Percentiles rank a stretch among this genome's conserved stretches.
These are phyloP conservation scores for Euphorbia tirucalli DNA, from an alignment of 345 rosid species.

Conservation along the genomic window DNA sequence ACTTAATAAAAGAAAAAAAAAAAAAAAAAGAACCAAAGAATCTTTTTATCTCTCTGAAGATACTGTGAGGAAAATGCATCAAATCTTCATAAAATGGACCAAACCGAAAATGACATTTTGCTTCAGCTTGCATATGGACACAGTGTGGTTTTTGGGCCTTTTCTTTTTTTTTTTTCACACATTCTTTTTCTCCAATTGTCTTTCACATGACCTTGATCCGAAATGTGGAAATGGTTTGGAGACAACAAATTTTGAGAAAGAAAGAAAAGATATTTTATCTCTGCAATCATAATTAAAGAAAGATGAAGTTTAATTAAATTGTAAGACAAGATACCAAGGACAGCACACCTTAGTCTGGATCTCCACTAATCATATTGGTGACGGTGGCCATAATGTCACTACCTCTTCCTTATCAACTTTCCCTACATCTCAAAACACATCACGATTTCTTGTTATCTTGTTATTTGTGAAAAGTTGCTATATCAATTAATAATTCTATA, in stretches of 20 bases:
- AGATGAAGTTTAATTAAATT: background rate
- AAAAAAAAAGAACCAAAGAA: background rate
- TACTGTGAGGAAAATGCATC: background rate
- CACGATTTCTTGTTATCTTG: too few relatives aligned
- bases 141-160: background rate
- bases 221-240: too few relatives aligned
- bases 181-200: too few relatives aligned
- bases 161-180: background rate
- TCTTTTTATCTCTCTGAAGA: background rate
- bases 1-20: too few relatives aligned
- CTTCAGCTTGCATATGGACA: background rate
- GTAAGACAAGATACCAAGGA: constrained; percentile 5
- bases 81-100: background rate
- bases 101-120: constrained; percentile 4
- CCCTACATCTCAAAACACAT: too few relatives aligned
- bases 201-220: background rate
- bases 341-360: background rate
- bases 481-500: too few relatives aligned
- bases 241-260: background rate
- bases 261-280: background rate
- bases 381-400: too few relatives aligned
- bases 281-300: background rate
- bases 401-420: too few relatives aligned
- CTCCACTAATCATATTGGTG: background rate
- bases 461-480: too few relatives aligned